Base-by-base conservation (phyloP, 257 asterid genomes). In the Ilex asprella region DNA sequence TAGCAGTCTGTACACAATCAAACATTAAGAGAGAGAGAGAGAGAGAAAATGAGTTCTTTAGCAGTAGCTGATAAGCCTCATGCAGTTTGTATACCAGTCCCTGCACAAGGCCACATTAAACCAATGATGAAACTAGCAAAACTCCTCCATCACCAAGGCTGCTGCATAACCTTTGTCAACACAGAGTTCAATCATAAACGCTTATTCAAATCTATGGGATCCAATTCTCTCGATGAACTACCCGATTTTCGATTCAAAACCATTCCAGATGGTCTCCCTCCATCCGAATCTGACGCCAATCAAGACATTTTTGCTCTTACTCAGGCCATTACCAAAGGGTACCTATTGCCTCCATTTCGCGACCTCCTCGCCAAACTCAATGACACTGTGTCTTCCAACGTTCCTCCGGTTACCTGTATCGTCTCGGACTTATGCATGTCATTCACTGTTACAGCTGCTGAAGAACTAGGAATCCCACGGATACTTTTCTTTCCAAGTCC, bases 241-340 rank as follows among this genome's bases (percentile, higher is more conserved):
- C 27, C 27, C 27, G 27, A 21, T 21, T 21, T 21, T 21, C 27
- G 27, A 21, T 21, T 21, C 27, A 21, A 0, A 21, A 56, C 70
- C 29, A 66, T 66, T 30, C 71, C 54, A 2, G 71, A 66, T 29
- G 71, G 71, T 27, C 71, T 66, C 16, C 71, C 71, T 0, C 58
- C 11, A 1, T 46, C 55, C 2, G 64, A 65, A 3, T 16, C 63
- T 16, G 62, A 65, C 15, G 47, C 41, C 44, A 66, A 64, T 8
- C 71, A 66, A 32, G 71, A 66, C 11, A 13, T 59, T 13, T 31
- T 53, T 10, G n/a, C 58, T 2, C 71, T 66, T 10, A 30, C 59
- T 16, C 58, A 58, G 53, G 58, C 59, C 5, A 58, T 55, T 32
- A 50, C 59, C 3, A 58, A 16, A 3, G 27, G 27, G 27, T 30